These are phyloP conservation scores for Xylariomycetidae sp. DNA, from an alignment of 2,329 filamentous ascomycete genomes.

Conservation along the genomic window DNA sequence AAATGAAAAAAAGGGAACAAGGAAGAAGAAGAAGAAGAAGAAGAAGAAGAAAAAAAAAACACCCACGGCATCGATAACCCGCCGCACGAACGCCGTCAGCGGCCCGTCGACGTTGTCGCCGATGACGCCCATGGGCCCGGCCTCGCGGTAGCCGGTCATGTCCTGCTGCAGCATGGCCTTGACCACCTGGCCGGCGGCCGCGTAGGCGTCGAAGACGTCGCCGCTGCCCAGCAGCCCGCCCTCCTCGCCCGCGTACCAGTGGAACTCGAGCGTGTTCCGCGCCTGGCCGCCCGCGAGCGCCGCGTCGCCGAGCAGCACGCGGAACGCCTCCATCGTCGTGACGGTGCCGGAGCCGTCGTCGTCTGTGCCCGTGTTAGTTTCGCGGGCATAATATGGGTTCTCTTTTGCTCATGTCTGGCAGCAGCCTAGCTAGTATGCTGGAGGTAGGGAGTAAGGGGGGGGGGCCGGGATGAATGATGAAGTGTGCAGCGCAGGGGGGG, in stretches of 20 bases:
- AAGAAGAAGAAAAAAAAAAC: too few relatives aligned
- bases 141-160: conserved; percentile 31
- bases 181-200: conserved; percentile 53
- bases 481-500: too few relatives aligned
- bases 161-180: conserved; percentile 24
- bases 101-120: conserved; percentile 32
- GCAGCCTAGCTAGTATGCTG: too few relatives aligned
- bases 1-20: too few relatives aligned
- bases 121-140: conserved; percentile 31
- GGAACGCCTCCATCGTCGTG: conserved; percentile 72
- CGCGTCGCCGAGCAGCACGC: conserved; percentile 60
- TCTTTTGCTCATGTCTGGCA: conserved; percentile 3
- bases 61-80: conserved; percentile 28
- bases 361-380: conserved; percentile 46
- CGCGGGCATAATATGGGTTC: background rate
- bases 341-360: conserved; percentile 74
- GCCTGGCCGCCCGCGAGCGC: conserved; percentile 57
- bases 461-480: too few relatives aligned
- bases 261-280: conserved; percentile 74
- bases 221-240: conserved; percentile 66
- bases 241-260: conserved; percentile 82
- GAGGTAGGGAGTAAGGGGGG: too few relatives aligned
- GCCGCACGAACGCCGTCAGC: conserved; percentile 32
- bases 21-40: too few relatives aligned
- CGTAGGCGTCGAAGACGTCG: conserved; percentile 38